Evolutionary conservation across 2,329 filamentous ascomycete species (phyloP).

Genomic region (Coniochaeta pulveracea): DNA sequence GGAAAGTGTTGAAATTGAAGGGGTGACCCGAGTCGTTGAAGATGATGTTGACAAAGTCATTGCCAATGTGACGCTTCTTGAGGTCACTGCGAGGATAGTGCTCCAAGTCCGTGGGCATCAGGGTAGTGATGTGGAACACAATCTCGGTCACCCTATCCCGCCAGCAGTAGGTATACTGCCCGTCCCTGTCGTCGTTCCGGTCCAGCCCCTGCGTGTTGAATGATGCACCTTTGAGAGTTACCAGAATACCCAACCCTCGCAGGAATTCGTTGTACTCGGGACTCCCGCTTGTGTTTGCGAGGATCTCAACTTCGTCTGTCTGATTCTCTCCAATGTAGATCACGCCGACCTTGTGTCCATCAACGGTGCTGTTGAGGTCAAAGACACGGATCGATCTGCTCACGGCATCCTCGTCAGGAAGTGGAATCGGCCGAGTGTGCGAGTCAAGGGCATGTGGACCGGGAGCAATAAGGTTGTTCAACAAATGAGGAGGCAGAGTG

Average conservation of each 20-base stretch:
- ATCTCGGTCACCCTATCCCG: slow-evolving; percentile 90
- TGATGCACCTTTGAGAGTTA: slow-evolving; percentile 66
- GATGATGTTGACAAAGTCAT: slow-evolving; percentile 95
- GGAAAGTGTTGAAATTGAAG: slow-evolving; percentile 85
- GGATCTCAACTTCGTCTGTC: slow-evolving; percentile 68
- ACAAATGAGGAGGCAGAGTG: slow-evolving; percentile 61
- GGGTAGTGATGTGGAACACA: slow-evolving; percentile 88
- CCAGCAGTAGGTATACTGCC: slow-evolving; percentile 86
- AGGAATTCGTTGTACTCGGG: slow-evolving; percentile 82
- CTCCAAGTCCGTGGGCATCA: slow-evolving; percentile 86
- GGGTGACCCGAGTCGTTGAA: slow-evolving; percentile 93
- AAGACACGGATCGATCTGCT: slow-evolving; percentile 69
- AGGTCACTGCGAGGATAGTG: slow-evolving; percentile 63
- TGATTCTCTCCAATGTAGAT: slow-evolving; percentile 88
- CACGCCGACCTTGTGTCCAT: slow-evolving; percentile 91
- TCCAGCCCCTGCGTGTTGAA: slow-evolving; percentile 94
- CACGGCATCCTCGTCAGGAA: slow-evolving; percentile 60
- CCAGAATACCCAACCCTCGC: slow-evolving; percentile 68
- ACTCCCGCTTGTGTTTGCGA: slow-evolving; percentile 78
- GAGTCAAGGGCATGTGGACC: slow-evolving; percentile 44
- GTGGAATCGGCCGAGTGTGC: slow-evolving; percentile 57
- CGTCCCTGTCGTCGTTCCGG: slow-evolving; percentile 64
- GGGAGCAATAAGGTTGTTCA: slow-evolving; percentile 58
- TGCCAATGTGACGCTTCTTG: slow-evolving; percentile 94
- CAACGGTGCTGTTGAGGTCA: slow-evolving; percentile 79